Conservation (phyloP, 2,329 filamentous ascomycete genomes). For the Pseudogymnoascus sp. region DNA sequence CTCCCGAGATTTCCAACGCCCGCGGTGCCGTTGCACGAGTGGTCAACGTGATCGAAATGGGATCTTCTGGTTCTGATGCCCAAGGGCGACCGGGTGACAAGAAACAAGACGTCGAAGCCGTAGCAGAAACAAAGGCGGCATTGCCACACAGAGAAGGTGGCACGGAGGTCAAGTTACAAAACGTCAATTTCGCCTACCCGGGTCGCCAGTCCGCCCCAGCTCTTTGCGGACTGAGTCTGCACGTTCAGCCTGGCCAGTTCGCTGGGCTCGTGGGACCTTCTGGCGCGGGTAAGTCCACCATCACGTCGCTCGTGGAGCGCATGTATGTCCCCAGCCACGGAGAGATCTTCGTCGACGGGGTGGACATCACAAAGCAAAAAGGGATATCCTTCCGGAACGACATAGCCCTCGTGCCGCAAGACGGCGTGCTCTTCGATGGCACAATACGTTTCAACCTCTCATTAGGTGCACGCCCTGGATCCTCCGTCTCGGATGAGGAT, state of each 20-base stretch:
- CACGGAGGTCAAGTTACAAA: slow-evolving; percentile 43
- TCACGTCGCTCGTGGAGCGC: slow-evolving; percentile 55
- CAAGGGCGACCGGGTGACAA: background rate
- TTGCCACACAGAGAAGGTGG: slow-evolving; percentile 39
- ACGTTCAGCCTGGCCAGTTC: slow-evolving; percentile 54
- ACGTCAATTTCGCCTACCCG: slow-evolving; percentile 49
- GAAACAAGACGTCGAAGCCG: slow-evolving; percentile 19
- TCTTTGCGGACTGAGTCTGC: slow-evolving; percentile 50
- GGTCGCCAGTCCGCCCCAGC: slow-evolving; percentile 46
- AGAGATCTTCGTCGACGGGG: slow-evolving; percentile 51
- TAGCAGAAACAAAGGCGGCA: slow-evolving; percentile 14
- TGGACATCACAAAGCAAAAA: slow-evolving; percentile 47
- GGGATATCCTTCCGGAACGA: slow-evolving; percentile 53
- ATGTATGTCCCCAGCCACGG: slow-evolving; percentile 62
- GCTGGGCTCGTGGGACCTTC: slow-evolving; percentile 62
- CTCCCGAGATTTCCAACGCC: slow-evolving; percentile 40
- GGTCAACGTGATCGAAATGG: slow-evolving; percentile 36
- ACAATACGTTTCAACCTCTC: slow-evolving; percentile 60
- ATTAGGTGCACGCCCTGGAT: slow-evolving; percentile 45
- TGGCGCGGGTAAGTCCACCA: slow-evolving; percentile 64
- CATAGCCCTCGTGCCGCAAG: slow-evolving; percentile 63
- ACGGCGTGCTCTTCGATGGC: slow-evolving; percentile 59
- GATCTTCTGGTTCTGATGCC: slow-evolving; percentile 1
- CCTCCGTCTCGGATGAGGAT: slow-evolving; percentile 45
- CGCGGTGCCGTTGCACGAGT: slow-evolving; percentile 48